A percentile compares a stretch with the other conserved stretches of the same genome.
Evolutionary conservation across 495 filamentous ascomycete species (phyloP).

Genomic region (Letharia lupina): DNA sequence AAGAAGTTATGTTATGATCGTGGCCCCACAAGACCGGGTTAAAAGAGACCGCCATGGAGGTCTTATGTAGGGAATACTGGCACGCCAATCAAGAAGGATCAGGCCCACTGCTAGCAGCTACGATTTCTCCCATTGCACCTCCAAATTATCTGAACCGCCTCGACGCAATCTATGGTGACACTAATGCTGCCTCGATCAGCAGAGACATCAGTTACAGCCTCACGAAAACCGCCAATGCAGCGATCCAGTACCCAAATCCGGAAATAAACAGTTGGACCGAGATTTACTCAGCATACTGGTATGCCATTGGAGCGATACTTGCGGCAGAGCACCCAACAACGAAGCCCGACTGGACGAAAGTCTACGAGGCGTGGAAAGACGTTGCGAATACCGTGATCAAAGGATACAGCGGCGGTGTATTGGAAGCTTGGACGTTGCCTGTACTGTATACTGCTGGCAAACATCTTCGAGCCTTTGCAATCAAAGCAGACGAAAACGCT

Average conservation of each 20-base stretch:
- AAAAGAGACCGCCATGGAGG: conserved; percentile 47
- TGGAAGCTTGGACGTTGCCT: conserved; percentile 81
- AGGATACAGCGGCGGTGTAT: conserved; percentile 57
- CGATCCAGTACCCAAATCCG: conserved; percentile 45
- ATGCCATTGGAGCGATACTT: conserved; percentile 60
- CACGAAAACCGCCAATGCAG: conserved; percentile 42
- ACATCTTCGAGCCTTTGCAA: conserved; percentile 77
- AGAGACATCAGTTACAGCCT: conserved; percentile 53
- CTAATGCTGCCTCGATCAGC: conserved; percentile 47
- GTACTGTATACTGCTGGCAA: conserved; percentile 78
- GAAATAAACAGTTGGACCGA: conserved; percentile 73
- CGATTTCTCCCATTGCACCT: conserved; percentile 58
- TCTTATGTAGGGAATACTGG: conserved; percentile 52
- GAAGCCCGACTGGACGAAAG: conserved; percentile 48
- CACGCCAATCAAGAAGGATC: conserved; percentile 45
- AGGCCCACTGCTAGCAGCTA: conserved; percentile 58
- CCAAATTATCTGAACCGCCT: conserved; percentile 49
- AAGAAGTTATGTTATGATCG: background rate
- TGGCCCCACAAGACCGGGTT: too few species aligned
- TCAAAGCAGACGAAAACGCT: conserved; percentile 67
- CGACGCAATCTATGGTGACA: conserved; percentile 51
- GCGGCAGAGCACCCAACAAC: conserved; percentile 39
- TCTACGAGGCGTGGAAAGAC: conserved; percentile 82
- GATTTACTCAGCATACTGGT: conserved; percentile 77
- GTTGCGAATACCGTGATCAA: conserved; percentile 59